These are phyloP conservation scores for Talaromyces sp. DNA, from an alignment of 2,329 filamentous ascomycete species.

Conservation along the genomic window DNA sequence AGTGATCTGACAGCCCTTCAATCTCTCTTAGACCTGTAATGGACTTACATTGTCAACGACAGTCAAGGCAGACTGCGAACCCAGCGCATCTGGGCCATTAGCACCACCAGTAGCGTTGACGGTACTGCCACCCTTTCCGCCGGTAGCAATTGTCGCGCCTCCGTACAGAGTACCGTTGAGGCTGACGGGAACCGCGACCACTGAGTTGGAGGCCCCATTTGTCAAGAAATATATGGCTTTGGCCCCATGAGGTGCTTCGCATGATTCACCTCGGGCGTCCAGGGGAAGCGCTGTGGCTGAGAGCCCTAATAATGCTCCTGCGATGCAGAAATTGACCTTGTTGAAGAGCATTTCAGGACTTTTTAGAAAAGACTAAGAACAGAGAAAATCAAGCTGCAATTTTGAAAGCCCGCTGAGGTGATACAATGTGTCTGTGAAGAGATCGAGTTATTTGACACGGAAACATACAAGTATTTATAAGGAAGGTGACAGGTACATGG, in stretches of 20 bases:
- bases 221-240: conserved; percentile 57
- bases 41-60: conserved; percentile 49
- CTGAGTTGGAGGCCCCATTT: conserved; percentile 50
- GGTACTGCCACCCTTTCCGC: conserved; percentile 45
- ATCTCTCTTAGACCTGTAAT: neutral
- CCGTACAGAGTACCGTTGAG: conserved; percentile 47
- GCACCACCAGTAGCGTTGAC: conserved; percentile 40
- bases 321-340: neutral
- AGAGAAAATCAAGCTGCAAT: neutral
- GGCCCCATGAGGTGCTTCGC: neutral
- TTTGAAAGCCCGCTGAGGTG: neutral
- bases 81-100: conserved; percentile 50
- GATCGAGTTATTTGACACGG: neutral
- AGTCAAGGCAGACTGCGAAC: conserved; percentile 50
- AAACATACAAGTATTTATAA: neutral
- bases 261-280: neutral
- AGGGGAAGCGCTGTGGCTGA: neutral
- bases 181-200: conserved; percentile 51
- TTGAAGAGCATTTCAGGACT: neutral
- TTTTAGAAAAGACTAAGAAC: neutral
- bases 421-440: neutral
- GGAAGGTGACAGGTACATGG: too few relatives aligned
- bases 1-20: neutral
- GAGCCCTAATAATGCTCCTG: neutral
- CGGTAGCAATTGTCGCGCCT: conserved; percentile 45